Conservation (phyloP, 352 stramenopile genomes). For the Pythium rishiriense region DNA sequence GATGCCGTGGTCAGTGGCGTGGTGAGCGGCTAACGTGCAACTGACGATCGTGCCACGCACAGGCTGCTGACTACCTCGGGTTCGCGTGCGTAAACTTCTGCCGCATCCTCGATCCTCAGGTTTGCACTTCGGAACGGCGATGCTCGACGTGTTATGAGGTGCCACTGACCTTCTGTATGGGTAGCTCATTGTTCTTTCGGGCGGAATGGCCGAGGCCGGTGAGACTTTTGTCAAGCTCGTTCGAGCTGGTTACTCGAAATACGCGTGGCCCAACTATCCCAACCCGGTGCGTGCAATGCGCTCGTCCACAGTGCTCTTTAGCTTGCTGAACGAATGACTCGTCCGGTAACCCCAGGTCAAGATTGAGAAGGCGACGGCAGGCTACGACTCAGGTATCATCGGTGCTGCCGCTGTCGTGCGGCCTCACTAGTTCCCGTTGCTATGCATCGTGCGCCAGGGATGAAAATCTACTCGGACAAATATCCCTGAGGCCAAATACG, state of each 20-base stretch:
- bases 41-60: background rate
- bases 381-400: conserved; percentile 86
- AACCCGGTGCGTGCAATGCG: conserved; percentile 65
- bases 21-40: background rate
- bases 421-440: background rate
- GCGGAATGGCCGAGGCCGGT: conserved; percentile 72
- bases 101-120: conserved; percentile 73
- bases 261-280: conserved; percentile 70
- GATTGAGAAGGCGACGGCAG: conserved; percentile 77
- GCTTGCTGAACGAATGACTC: background rate
- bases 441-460: background rate
- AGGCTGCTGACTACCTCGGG: conserved; percentile 81
- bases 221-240: conserved; percentile 73
- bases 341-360: conserved; percentile 35
- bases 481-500: background rate
- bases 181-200: conserved; percentile 80
- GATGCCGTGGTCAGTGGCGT: background rate
- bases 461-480: background rate
- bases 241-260: conserved; percentile 54
- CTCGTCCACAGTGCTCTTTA: background rate
- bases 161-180: background rate
- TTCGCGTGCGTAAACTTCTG: conserved; percentile 84
- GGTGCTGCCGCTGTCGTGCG: conserved; percentile 49
- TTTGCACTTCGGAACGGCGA: conserved; percentile 14
- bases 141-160: background rate